Evolutionary conservation across 164 flowering plant species (phyloP).

Genomic region (Nymphaea colorata): DNA sequence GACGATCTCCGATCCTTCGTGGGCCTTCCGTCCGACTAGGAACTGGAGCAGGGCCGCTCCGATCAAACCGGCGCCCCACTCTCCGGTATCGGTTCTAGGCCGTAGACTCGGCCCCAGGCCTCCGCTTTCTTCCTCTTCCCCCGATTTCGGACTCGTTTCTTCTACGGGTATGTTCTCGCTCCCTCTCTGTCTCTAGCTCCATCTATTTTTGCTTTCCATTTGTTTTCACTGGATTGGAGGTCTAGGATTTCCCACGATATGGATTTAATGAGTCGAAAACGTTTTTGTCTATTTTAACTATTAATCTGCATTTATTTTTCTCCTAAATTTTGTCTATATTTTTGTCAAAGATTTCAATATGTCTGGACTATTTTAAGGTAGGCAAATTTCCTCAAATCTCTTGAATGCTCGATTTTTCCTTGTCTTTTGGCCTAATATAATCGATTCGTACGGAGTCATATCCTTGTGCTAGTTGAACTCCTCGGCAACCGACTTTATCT

Average conservation of each 20-base stretch:
- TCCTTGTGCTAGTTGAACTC: no score
- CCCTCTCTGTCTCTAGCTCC: no score
- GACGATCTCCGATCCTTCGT: neutral
- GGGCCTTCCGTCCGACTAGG: neutral
- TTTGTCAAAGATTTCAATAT: no score
- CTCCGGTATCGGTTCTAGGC: neutral
- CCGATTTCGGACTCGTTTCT: neutral
- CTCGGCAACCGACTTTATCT: no score
- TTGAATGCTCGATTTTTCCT: no score
- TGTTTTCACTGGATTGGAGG: neutral
- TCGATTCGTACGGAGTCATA: no score
- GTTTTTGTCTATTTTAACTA: neutral
- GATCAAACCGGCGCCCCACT: neutral
- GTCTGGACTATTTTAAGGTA: no score
- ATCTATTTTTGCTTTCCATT: no score
- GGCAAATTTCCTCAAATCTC: no score
- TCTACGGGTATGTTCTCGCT: neutral
- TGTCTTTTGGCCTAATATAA: no score
- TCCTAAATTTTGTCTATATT: no score
- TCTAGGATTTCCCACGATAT: neutral
- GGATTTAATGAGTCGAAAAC: neutral
- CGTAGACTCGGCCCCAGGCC: neutral
- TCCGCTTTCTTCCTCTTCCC: neutral
- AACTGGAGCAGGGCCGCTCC: neutral
- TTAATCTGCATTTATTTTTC: neutral